Conservation (phyloP, 768 basidiomycete species). For the Cyclocybe aegerita region DNA sequence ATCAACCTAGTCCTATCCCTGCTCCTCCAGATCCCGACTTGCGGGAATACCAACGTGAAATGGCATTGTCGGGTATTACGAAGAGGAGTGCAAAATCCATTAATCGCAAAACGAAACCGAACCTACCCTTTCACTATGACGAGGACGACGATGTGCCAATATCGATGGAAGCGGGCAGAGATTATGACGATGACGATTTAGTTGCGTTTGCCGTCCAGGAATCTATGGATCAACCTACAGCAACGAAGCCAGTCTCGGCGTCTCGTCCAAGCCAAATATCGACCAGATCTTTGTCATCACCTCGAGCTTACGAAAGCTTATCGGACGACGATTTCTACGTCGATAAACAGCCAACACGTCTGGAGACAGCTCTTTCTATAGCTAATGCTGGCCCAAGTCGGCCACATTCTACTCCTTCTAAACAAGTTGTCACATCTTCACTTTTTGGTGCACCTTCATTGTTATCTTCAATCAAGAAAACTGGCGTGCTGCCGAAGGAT, state of each 20-base stretch:
- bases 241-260: neutral
- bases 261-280: neutral
- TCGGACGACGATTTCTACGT: slow-evolving; percentile 43
- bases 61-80: slow-evolving; percentile 61
- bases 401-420: slow-evolving; percentile 13
- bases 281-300: neutral
- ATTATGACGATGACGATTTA: slow-evolving; percentile 20
- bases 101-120: slow-evolving; percentile 33
- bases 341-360: slow-evolving; percentile 42
- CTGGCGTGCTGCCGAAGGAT: slow-evolving; percentile 2
- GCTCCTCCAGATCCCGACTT: slow-evolving; percentile 57
- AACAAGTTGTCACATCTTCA: slow-evolving; percentile 7
- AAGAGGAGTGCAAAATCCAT: slow-evolving; percentile 39
- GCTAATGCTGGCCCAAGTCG: slow-evolving; percentile 53
- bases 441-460: slow-evolving; percentile 30
- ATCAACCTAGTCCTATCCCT: slow-evolving; percentile 29
- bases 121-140: slow-evolving; percentile 48
- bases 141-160: slow-evolving; percentile 10
- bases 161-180: too few species aligned
- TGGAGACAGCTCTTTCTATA: slow-evolving; percentile 69
- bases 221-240: slow-evolving; percentile 16
- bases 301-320: slow-evolving; percentile 1
- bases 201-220: slow-evolving; percentile 23
- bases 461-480: slow-evolving; percentile 15
- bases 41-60: slow-evolving; percentile 56